Conservation (phyloP, 306 rosid genomes). For the Gleditsia sinensis region DNA sequence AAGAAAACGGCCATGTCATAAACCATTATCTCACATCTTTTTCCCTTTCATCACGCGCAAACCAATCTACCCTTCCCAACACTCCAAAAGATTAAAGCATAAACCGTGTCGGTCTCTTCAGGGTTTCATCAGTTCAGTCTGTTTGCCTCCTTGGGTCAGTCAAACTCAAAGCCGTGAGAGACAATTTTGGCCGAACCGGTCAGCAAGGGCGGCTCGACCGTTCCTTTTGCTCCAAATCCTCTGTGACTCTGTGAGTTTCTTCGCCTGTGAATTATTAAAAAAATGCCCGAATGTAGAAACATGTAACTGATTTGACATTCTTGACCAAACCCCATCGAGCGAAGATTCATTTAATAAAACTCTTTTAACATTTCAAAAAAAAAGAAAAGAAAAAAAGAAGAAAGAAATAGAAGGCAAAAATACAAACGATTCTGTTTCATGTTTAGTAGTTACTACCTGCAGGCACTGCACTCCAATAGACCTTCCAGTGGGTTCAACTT, state of each 20-base stretch:
- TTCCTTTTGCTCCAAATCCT: not conserved
- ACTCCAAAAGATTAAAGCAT: not conserved
- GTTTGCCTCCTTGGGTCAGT: too few relatives aligned
- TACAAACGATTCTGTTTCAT: not conserved
- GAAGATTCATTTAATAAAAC: not conserved
- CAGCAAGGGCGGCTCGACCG: conserved; percentile 49
- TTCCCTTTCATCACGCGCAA: too few relatives aligned
- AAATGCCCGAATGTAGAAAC: not conserved
- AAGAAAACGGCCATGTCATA: not conserved
- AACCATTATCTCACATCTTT: too few relatives aligned
- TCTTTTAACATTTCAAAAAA: too few relatives aligned
- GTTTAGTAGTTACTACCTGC: conserved; percentile 33
- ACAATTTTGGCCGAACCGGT: conserved; percentile 34
- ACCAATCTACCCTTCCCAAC: not conserved
- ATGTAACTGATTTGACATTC: conserved; percentile 23
- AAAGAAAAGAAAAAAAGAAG: conserved; percentile 3
- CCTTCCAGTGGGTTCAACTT: conserved; percentile 26
- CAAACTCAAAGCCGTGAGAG: conserved; percentile 24
- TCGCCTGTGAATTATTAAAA: not conserved
- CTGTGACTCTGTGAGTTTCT: not conserved
- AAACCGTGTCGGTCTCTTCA: not conserved
- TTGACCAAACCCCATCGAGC: conserved; percentile 2
- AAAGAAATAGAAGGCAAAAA: not conserved
- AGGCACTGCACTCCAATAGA: conserved; percentile 12
- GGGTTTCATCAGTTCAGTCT: not conserved